A percentile compares a stretch with the other conserved stretches of the same genome.
phyloP scores from a whole-genome alignment of 257 asterid species.

The Nicotiana knightiana region DNA sequence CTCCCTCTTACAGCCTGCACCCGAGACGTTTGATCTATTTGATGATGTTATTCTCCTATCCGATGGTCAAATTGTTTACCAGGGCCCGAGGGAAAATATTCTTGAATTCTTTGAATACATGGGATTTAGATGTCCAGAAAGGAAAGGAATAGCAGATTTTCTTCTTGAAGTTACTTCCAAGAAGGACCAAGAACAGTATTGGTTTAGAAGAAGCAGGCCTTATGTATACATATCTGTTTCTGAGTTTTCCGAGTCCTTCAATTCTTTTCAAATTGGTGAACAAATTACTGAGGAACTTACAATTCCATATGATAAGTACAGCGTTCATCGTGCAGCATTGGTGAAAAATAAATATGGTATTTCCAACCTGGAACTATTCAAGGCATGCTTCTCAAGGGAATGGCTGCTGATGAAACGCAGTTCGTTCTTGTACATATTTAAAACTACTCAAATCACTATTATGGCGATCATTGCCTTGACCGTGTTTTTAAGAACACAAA shows the following conservation, averaged over 20 bases:
- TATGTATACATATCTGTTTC: constrained; percentile 46
- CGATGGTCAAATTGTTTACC: constrained; percentile 68
- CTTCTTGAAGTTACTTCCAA: constrained; percentile 81
- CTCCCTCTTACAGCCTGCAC: constrained; percentile 83
- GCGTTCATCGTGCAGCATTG: constrained; percentile 68
- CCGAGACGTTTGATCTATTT: constrained; percentile 68
- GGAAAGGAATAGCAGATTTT: constrained; percentile 82
- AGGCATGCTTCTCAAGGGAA: constrained; percentile 64
- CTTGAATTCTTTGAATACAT: constrained; percentile 54
- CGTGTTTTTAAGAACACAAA: constrained; percentile 66
- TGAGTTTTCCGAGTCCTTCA: constrained; percentile 53
- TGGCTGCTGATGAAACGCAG: constrained; percentile 75
- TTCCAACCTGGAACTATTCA: constrained; percentile 60
- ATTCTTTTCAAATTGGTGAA: constrained; percentile 48
- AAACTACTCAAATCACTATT: constrained; percentile 65
- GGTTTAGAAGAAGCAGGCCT: constrained; percentile 48
- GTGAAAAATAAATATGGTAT: constrained; percentile 71
- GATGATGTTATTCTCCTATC: constrained; percentile 77
- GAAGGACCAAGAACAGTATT: constrained; percentile 76
- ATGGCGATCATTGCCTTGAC: constrained; percentile 67
- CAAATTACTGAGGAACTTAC: constrained; percentile 37
- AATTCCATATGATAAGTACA: constrained; percentile 55
- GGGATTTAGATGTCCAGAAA: constrained; percentile 83
- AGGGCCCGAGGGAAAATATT: constrained; percentile 69
- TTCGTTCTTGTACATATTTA: constrained; percentile 62